Evolutionary conservation across 2,329 filamentous ascomycete genomes (phyloP), one percentile per base, ranked within the genome.

Genomic region (Rutstroemia sp.): DNA sequence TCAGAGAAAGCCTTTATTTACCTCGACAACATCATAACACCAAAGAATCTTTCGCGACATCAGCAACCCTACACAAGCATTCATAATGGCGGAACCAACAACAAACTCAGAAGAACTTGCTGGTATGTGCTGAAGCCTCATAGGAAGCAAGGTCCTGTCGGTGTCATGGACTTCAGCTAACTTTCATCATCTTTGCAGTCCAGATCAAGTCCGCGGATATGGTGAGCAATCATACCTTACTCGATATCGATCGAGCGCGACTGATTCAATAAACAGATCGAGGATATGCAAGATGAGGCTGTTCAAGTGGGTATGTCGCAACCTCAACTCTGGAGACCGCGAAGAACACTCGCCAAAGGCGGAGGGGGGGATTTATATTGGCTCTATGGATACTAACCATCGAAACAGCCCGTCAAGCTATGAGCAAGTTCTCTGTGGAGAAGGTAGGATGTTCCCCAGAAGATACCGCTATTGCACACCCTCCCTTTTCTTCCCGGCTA

Each of bases 171-270:
- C 39, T 10, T 34, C 38, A n/a, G 55, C 62, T 64, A 59, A 62
- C n/a, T 39, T 44, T 40, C 52, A 27, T 42, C 10, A 39, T 48
- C 42, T 17, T 48, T 36, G 48, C 51, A 99, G 94, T 90, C 61
- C 91, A 96, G 76, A 86, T 99, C 75, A 99, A 99, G 79, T 96
- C 92, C 66, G 92, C 90, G 58, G 94, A 99, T 72, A 99, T 99
- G 94, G 94, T 97, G 80, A 73, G 78, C 54, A 48, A 38, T 47
- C 8, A n/a, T 23, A 17, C 5, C 47, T 34, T 30, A 25, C 45
- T 9, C 27, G 25, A 21, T 44, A 9, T 47, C n/a, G 48, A 30
- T 54, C 38, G 45, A 54, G 6, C 45, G 44, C 34, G 36, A 60
- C 63, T 67, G 52, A 68, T 34, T 25, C n/a, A 49, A 38, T 50